Evolutionary conservation across 148 eudicot genomes (phyloP).

Genomic region (Gaultheria prostrata): DNA sequence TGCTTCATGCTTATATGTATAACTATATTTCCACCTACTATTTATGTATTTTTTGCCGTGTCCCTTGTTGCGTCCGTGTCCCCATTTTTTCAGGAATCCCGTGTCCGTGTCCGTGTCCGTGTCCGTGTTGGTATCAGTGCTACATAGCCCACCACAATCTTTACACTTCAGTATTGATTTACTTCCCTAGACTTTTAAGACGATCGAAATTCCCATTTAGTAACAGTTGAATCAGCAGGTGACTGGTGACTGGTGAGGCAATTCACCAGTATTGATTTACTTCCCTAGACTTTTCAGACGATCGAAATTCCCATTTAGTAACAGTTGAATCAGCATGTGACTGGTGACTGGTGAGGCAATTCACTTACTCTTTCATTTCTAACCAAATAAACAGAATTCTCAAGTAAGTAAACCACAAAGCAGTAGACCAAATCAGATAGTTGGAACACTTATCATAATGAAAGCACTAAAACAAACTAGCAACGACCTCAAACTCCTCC

Average conservation of each 20-base stretch:
- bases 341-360: background rate
- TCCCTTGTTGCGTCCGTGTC: no score
- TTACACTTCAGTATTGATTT: conserved; percentile 1
- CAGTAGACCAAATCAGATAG: background rate
- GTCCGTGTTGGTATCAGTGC: no score
- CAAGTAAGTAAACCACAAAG: background rate
- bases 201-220: background rate
- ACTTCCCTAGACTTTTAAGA: background rate
- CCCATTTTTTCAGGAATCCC: no score
- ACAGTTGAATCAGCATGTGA: background rate
- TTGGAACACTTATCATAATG: background rate
- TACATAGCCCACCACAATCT: background rate
- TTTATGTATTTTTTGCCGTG: no score
- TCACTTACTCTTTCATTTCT: background rate
- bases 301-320: background rate
- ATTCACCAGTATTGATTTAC: no score
- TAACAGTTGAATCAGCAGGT: background rate
- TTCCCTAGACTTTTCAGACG: background rate
- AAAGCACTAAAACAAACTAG: conserved; percentile 13
- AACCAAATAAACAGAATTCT: background rate
- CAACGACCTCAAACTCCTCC: background rate
- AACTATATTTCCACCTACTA: no score
- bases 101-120: no score
- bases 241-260: background rate
- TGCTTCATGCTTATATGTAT: no score